Percentiles rank a stretch among this genome's conserved stretches.
phyloP scores from a whole-genome alignment of 2,329 filamentous ascomycete genomes.

The Aspergillus sp. region DNA sequence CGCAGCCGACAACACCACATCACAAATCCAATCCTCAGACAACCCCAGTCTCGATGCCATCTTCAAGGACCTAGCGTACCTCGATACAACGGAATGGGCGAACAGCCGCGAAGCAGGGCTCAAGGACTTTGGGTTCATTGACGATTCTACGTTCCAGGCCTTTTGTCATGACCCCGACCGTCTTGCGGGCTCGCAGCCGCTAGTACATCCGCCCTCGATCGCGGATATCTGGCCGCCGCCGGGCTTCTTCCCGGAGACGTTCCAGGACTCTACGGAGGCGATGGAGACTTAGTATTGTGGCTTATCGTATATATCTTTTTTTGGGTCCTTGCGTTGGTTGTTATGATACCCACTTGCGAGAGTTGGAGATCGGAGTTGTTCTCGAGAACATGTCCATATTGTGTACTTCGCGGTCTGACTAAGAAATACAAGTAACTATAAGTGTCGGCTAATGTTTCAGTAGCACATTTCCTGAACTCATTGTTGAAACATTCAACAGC shows the following conservation, averaged over 20 bases:
- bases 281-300: conserved; percentile 20
- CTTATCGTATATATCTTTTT: not conserved
- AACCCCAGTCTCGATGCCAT: conserved; percentile 47
- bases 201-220: conserved; percentile 45
- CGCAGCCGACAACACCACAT: conserved; percentile 22
- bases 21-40: conserved; percentile 12
- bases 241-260: conserved; percentile 47
- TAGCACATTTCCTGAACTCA: not conserved
- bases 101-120: conserved; percentile 46
- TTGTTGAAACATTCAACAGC: not conserved
- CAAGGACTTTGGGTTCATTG: conserved; percentile 51
- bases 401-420: not conserved
- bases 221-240: conserved; percentile 50
- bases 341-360: conserved; percentile 16
- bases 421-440: not conserved
- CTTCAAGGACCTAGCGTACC: conserved; percentile 51
- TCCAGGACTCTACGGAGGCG: conserved; percentile 33
- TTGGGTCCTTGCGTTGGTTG: not conserved
- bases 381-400: not conserved
- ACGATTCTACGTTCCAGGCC: conserved; percentile 49
- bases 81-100: conserved; percentile 51
- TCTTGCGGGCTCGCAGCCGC: conserved; percentile 39
- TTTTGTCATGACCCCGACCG: conserved; percentile 52
- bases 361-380: not conserved
- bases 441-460: not conserved